Evolutionary conservation across 768 basidiomycete genomes (phyloP).

Genomic region (Lactifluus pinguis): DNA sequence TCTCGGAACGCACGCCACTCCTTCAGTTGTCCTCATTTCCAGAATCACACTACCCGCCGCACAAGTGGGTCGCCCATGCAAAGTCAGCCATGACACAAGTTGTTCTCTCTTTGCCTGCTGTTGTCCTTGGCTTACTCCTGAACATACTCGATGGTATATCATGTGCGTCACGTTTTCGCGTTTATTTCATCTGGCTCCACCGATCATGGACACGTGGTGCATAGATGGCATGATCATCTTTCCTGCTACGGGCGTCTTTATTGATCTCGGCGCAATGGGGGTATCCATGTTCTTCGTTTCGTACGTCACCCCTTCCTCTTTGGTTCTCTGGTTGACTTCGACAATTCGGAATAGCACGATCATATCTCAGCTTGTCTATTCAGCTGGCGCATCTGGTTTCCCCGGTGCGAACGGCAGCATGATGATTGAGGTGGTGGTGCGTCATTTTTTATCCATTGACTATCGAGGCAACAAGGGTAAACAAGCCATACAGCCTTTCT

Average conservation of each 20-base stretch:
- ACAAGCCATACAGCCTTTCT: constrained; percentile 67
- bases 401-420: constrained; percentile 87
- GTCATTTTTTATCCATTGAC: neutral
- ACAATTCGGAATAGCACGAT: constrained; percentile 40
- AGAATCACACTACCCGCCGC: neutral
- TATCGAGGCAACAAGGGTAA: neutral
- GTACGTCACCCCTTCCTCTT: constrained; percentile 29
- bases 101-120: constrained; percentile 61
- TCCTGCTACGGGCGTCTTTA: constrained; percentile 74
- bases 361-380: constrained; percentile 77
- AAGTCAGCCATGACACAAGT: neutral
- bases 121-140: constrained; percentile 72
- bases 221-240: constrained; percentile 94
- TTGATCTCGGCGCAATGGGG: constrained; percentile 74
- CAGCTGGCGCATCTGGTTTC: constrained; percentile 81
- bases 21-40: constrained; percentile 9
- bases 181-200: neutral
- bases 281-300: constrained; percentile 95
- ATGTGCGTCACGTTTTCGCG: constrained; percentile 40
- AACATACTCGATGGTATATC: constrained; percentile 93
- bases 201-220: neutral
- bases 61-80: constrained; percentile 9
- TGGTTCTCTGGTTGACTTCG: neutral
- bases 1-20: constrained; percentile 14
- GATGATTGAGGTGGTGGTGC: constrained; percentile 97